Evolutionary conservation across 1,284 basidiomycete species (phyloP), one percentile per base, ranked within the genome.

Genomic region (Amylostereum chailletii): DNA sequence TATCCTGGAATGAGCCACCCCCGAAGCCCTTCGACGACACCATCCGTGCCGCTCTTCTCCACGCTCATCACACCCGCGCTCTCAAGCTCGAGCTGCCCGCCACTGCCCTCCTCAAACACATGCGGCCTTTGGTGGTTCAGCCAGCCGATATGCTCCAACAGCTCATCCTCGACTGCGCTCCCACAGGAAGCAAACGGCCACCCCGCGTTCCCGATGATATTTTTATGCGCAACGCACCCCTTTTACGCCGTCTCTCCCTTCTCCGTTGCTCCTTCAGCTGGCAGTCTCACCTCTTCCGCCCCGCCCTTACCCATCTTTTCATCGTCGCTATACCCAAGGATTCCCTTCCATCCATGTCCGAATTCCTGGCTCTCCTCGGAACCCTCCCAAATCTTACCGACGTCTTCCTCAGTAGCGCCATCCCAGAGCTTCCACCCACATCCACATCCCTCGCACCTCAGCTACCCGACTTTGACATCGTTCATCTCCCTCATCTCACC

Each of bases 1-100:
- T 52, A 31, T 5, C 9, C 19, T 30, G 45, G 32, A 2, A 11
- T 4, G 10, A 38, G 36, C 5, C 32, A 26, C 9, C 34, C n/a
- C 6, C 46, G 19, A 5, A 31, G 7, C 36, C 29, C 33, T 52
- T 52, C 27, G 8, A 11, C 7, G 11, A 31, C 34, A 42, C 51
- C 11, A 32, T 52, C 11, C 44, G 41, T 29, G 50, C 52, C 32
- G 44, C 44, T 33, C 40, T 52, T n/a, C 46, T 50, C 31, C 51
- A 52, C 10, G 47, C 47, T 8, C 36, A 40, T 19, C 19, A 19
- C 19, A 19, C 19, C 19, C 19, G 19, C 19, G 19, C 19, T 19
- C 19, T 19, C 19, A 19, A 19, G 19, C 19, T 19, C 19, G 19
- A 19, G 19, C 19, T 19, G 19, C 19, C 19, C 19, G 19, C 19